These are phyloP conservation scores for Oemleria cerasiformis DNA, from an alignment of 306 rosid species.

Conservation along the genomic window DNA sequence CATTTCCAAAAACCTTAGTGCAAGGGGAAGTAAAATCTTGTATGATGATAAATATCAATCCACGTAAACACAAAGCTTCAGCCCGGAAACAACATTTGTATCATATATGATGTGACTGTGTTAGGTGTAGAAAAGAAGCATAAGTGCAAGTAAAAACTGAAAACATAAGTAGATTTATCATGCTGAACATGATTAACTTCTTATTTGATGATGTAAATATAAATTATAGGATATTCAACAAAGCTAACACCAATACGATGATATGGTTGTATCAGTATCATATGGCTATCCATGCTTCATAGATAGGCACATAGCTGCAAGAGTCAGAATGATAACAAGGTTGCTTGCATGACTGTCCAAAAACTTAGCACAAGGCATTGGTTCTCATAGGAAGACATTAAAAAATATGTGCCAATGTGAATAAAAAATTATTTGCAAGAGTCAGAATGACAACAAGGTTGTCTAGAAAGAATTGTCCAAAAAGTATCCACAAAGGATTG, in stretches of 20 bases:
- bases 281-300: background rate
- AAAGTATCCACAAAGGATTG: background rate
- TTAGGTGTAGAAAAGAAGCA: background rate
- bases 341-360: background rate
- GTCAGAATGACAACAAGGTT: background rate
- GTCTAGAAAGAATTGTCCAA: background rate
- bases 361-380: background rate
- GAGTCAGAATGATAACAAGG: background rate
- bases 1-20: too few relatives aligned
- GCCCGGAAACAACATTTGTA: too few relatives aligned
- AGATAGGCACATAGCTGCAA: background rate
- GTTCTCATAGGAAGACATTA: background rate
- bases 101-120: background rate
- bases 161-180: background rate
- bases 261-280: background rate
- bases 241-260: background rate
- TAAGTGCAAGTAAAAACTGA: background rate
- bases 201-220: background rate
- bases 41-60: too few relatives aligned
- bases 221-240: background rate
- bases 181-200: background rate
- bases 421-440: slow-evolving; percentile 2
- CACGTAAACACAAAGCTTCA: too few relatives aligned
- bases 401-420: slow-evolving; percentile 1
- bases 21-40: too few relatives aligned